Percentiles rank a stretch among this genome's conserved stretches.
phyloP scores from a whole-genome alignment of 345 rosid species.

The Lepidium aucheri region DNA sequence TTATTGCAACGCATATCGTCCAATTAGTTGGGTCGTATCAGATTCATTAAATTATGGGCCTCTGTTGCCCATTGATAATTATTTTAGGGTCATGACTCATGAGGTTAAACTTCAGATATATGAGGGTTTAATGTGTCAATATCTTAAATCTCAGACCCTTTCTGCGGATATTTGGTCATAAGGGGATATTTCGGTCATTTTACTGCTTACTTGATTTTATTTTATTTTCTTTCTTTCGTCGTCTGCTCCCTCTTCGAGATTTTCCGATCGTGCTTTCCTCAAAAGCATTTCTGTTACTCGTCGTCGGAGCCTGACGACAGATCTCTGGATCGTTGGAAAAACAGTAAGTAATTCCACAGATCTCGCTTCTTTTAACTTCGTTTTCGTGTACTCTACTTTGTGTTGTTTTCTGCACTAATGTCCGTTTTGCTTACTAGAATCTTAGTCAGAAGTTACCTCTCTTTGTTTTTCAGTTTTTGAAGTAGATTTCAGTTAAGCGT shows the following conservation, averaged over 20 bases:
- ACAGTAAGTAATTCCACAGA: slow-evolving; percentile 15
- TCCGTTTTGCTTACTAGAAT: not conserved
- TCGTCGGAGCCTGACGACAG: slow-evolving; percentile 21
- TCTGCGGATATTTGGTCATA: not conserved
- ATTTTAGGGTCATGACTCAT: not conserved
- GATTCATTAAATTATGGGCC: not conserved
- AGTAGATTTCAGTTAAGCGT: not conserved
- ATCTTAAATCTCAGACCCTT: not conserved
- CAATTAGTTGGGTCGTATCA: not conserved
- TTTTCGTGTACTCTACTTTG: not conserved
- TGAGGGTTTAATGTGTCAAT: not conserved
- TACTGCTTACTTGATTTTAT: not conserved
- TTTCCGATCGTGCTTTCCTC: slow-evolving; percentile 31
- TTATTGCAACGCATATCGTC: not conserved
- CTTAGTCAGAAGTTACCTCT: not conserved
- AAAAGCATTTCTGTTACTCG: slow-evolving; percentile 9
- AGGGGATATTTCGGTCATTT: slow-evolving; percentile 16
- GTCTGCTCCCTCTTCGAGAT: slow-evolving; percentile 12
- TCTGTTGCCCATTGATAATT: slow-evolving; percentile 12
- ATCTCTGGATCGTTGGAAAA: slow-evolving; percentile 14
- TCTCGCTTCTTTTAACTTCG: slow-evolving; percentile 6
- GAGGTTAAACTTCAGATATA: not conserved
- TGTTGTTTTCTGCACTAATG: slow-evolving; percentile 11
- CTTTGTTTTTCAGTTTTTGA: not conserved
- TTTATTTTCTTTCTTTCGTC: not conserved